A percentile compares a stretch with the other conserved stretches of the same genome.
Conservation (phyloP, 1,139 yeast genomes). For the Candida labiduridarum region DNA sequence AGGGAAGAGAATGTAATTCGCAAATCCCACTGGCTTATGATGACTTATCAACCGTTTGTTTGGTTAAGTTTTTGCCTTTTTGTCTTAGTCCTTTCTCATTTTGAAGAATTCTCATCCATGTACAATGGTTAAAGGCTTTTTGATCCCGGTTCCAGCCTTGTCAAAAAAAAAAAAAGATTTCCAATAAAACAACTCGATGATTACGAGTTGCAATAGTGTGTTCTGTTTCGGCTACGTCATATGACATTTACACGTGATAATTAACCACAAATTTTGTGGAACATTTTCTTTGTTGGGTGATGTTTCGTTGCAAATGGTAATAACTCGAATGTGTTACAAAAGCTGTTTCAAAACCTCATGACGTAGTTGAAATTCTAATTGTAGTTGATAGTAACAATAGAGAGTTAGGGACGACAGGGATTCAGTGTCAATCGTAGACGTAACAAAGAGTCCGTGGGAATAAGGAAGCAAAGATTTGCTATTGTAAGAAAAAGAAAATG, state of each 20-base stretch:
- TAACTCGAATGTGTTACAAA: background rate
- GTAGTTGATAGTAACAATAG: background rate
- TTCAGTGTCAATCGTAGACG: background rate
- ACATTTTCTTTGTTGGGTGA: background rate
- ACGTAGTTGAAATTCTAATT: background rate
- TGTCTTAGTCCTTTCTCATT: no score
- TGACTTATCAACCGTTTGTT: no score
- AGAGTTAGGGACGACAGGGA: background rate
- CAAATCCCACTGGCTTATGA: no score
- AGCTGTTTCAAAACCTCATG: background rate
- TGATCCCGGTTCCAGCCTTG: no score
- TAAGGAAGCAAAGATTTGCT: background rate
- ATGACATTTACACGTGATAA: slow-evolving; percentile 1
- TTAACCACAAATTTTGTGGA: background rate
- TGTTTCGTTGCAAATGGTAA: background rate
- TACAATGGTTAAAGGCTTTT: no score
- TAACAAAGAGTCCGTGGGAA: background rate
- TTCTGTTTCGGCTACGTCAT: background rate
- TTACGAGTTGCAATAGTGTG: background rate
- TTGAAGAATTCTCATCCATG: no score
- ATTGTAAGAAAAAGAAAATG: background rate
- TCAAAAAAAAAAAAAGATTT: no score
- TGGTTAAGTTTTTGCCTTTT: no score
- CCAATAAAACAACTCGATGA: background rate
- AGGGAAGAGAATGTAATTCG: no score